Conservation (phyloP, 1,284 basidiomycete species). For the Mycena sp. region DNA sequence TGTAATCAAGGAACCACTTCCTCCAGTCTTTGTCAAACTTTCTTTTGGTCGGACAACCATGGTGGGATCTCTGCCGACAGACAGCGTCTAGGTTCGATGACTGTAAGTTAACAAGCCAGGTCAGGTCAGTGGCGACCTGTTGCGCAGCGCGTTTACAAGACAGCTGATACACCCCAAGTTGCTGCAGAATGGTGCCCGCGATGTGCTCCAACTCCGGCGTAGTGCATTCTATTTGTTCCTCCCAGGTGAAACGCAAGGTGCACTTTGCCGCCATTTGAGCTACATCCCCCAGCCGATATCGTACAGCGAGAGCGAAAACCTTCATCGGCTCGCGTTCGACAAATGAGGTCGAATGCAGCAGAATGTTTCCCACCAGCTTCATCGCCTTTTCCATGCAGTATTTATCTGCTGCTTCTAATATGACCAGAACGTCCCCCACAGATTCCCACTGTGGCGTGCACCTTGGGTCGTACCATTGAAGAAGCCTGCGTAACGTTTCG, state of each 20-base stretch:
- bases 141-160: neutral
- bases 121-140: too few relatives aligned
- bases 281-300: neutral
- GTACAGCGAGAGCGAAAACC: neutral
- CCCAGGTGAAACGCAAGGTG: neutral
- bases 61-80: too few relatives aligned
- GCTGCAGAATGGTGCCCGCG: neutral
- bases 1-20: neutral
- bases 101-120: too few relatives aligned
- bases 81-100: too few relatives aligned
- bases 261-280: neutral
- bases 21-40: neutral
- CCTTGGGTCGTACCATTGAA: neutral
- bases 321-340: neutral
- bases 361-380: neutral
- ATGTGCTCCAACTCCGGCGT: neutral
- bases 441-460: neutral
- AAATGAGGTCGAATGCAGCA: neutral
- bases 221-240: neutral
- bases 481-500: neutral
- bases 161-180: neutral
- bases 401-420: constrained; percentile 1
- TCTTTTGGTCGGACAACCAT: too few relatives aligned
- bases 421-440: neutral
- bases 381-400: neutral